Evolutionary conservation across 2,329 filamentous ascomycete genomes (phyloP), one percentile per base, ranked within the genome.

Genomic region (Colletotrichum higginsianum): DNA sequence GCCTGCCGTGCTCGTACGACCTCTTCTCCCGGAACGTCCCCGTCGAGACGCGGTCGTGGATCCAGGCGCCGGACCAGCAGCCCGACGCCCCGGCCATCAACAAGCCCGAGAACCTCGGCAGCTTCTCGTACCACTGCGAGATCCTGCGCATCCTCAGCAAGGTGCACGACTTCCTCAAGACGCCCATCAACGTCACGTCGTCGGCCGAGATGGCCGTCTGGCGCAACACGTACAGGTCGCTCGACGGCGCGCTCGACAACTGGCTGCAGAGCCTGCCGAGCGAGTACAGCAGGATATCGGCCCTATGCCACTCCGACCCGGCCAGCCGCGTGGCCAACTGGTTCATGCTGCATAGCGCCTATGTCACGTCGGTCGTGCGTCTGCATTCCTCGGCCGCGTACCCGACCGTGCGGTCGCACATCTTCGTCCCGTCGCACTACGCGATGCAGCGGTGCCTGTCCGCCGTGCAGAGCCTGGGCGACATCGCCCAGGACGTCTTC

Each of bases 331-430:
- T 84, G 2, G 83, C 83, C n/a, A 84, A 84, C 72, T 84, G 83
- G 83, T 84, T 84, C 69, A 83, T 84, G 82, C 76, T 85, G 11
- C 83, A 85, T 35, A 84, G 83, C 73, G 83, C 83, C 9, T 85
- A 84, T 56, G 83, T 85, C 15, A 84, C 82, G 0, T 79, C 82
- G 3, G 83, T 84, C 7, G 82, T 85, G 3, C 80, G 84, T 0
- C 76, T 85, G n/a, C 83, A 85, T 67, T 84, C 83, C 3, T 80
- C 82, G 3, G 83, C 83, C 0, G 84, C 83, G 3, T 85, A 85
- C 61, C 83, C 83, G 4, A 81, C 79, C 0, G 75, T 81, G 0
- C 77, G 80, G 7, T 84, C 83, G 6, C 79, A 82, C 42, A 79
- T 84, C n/a, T 84, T 85, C 44, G 78, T 82, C 8, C 83, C 84